Base-by-base conservation (phyloP, 345 rosid genomes). In the Sisymbrium irio region DNA sequence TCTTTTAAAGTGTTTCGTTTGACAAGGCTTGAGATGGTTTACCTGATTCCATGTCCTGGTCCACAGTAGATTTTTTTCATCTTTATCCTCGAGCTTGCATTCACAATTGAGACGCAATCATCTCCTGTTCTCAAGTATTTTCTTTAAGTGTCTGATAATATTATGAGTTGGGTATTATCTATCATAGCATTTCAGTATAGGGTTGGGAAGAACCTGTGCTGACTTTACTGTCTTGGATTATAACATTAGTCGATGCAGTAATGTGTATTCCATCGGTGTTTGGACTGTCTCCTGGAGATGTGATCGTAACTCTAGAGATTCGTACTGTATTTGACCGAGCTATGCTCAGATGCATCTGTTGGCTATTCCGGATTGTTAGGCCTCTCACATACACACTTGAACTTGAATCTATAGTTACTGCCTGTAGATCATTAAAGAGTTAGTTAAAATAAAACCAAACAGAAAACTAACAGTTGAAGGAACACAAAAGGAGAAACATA, bases 11-110 rank as follows among this genome's bases (percentile, higher is more conserved):
- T 20, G 49, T 45, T 25, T 7, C 33, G 13, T 28, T 51, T 28
- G 62, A 4, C 9, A 60, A 25, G 40, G 53, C 28, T 58, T 39
- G 35, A 27, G 5, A 62, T 53, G 13, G 37, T 25, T 54, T 78
- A 92, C 99, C 97, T 95, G 80, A 92, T 78, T 62, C 98, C 99
- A 83, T 95, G 99, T 41, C 99, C 98, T 18, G 99, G 98, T 62
- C 99, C 99, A 78, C 98, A 92, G 35, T 76, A 90, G 14, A 95
- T 71, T 67, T 83, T 82, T 85, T 92, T 89, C 96, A 95, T 95
- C 83, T 85, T 90, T 75, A 95, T 87, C 57, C 42, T 67, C 7
- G 98, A 73, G 80, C 98, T 87, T 22, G 82, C 97, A 69, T 72
- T 90, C 61, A 95, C 99, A 28, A 95, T 95, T 5, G 99, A 95